Conservation (phyloP, 2,329 filamentous ascomycete species). For the Hypoxylon sp. region DNA sequence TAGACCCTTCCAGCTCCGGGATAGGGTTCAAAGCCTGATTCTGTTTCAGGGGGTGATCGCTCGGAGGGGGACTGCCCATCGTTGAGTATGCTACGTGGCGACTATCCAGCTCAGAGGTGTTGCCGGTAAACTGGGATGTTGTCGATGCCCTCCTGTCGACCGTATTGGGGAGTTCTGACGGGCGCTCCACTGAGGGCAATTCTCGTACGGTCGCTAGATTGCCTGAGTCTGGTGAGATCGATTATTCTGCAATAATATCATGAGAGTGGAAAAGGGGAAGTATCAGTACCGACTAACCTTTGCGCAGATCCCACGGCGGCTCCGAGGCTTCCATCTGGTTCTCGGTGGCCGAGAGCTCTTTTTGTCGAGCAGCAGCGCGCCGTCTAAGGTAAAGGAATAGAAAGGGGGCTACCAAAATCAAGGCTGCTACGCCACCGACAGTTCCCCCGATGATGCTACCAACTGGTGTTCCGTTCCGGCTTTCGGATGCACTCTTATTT, state of each 20-base stretch:
- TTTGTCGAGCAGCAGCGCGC: background rate
- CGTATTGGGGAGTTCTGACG: background rate
- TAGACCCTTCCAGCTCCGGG: constrained; percentile 21
- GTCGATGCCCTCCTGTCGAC: background rate
- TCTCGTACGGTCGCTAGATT: background rate
- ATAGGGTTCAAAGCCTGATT: background rate
- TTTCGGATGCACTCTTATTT: background rate
- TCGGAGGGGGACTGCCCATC: background rate
- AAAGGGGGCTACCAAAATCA: background rate
- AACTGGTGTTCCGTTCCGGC: background rate
- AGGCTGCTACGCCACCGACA: background rate
- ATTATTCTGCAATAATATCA: background rate
- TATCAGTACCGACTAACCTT: background rate
- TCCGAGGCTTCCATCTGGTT: background rate
- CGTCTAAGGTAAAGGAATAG: background rate
- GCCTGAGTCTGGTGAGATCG: background rate
- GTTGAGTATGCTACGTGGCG: background rate
- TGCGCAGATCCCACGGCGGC: background rate
- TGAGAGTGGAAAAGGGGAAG: background rate
- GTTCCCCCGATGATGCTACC: background rate
- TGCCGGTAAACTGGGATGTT: too few relatives aligned
- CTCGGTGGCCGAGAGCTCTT: background rate
- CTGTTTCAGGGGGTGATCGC: background rate
- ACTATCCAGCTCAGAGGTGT: background rate
- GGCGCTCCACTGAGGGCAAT: background rate